Percentiles rank a stretch among this genome's conserved stretches.
Evolutionary conservation across 352 stramenopile species (phyloP).

Genomic region (Phytophthora pseudosyringae): DNA sequence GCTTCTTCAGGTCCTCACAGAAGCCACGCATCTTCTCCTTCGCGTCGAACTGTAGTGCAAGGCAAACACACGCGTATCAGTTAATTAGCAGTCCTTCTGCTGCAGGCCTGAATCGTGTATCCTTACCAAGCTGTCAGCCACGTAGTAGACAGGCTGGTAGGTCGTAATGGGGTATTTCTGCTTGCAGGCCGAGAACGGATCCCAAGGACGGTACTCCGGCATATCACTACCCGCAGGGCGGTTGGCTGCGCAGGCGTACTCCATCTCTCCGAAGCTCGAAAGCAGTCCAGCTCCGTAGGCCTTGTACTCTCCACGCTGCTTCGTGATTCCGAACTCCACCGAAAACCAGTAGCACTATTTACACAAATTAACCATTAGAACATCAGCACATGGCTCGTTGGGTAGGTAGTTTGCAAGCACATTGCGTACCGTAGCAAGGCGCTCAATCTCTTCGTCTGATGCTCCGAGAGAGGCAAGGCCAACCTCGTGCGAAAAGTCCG

Average conservation of each 20-base stretch:
- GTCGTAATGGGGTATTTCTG: constrained; percentile 98
- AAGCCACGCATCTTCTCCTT: constrained; percentile 95
- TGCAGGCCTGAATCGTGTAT: background rate
- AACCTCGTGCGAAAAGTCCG: constrained; percentile 97
- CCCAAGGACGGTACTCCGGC: constrained; percentile 94
- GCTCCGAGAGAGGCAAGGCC: constrained; percentile 96
- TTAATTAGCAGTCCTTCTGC: background rate
- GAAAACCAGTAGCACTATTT: constrained; percentile 97
- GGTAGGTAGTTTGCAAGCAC: too few species aligned
- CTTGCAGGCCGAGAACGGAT: constrained; percentile 92
- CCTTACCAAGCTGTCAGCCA: constrained; percentile 92
- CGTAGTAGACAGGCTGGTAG: constrained; percentile 98
- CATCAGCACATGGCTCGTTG: background rate
- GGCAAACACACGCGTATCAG: background rate
- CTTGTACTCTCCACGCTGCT: constrained; percentile 94
- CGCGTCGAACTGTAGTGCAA: constrained; percentile 75
- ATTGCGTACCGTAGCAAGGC: constrained; percentile 84
- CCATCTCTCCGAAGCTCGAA: constrained; percentile 97
- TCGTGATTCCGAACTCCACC: constrained; percentile 97
- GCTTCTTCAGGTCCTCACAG: constrained; percentile 94
- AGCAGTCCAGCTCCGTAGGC: constrained; percentile 96
- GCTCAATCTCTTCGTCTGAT: constrained; percentile 95
- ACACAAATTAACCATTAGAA: constrained; percentile 8
- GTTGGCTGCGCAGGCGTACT: constrained; percentile 92
- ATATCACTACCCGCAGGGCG: constrained; percentile 64